Evolutionary conservation across 345 rosid species (phyloP), one percentile per base, ranked within the genome.

Genomic region (Brassica incana): DNA sequence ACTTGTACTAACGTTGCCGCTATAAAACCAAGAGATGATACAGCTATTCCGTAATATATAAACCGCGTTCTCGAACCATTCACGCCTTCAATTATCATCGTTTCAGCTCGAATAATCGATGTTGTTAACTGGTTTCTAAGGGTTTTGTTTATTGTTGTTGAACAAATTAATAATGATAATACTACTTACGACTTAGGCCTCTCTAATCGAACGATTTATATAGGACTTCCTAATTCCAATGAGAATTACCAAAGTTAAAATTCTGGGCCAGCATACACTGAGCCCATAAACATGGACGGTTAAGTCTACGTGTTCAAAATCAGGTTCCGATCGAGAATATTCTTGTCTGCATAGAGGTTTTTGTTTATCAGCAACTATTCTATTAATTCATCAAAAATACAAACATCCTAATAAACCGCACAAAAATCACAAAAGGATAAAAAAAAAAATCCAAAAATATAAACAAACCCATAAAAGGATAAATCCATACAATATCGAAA

Each of bases 401-500:
- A 43, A 43, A 2, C 11, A 43, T 43, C n/a, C 50, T 43, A 11
- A 43, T 8, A 91, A 85, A 86, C 84, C 91, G 48, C 94, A 92
- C 2, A 9, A 9, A 43, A 43, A 43, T 9, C 50, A 43, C 50
- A 43, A 43, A 43, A 10, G 3, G 50, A 43, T 11, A 43, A 43
- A 43, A 43, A 43, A 43, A 14, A 2, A 43, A 43, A 10, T 3
- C 50, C 2, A 43, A 10, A 43, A 43, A 43, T 43, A 40, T 40
- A 43, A 43, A 11, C 14, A 43, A 11, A 43, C 50, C 11, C 14
- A 43, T 11, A 43, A 43, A 43, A 45, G 4, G 89, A 87, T 52
- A 88, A 92, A 70, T 64, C 54, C 54, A 45, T 91, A 80, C 90
- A 89, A 72, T n/a, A 45, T 69, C 85, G 77, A 88, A 87, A 81